Evolutionary conservation across 345 rosid genomes (phyloP).

Genomic region (Nasturtium officinale): DNA sequence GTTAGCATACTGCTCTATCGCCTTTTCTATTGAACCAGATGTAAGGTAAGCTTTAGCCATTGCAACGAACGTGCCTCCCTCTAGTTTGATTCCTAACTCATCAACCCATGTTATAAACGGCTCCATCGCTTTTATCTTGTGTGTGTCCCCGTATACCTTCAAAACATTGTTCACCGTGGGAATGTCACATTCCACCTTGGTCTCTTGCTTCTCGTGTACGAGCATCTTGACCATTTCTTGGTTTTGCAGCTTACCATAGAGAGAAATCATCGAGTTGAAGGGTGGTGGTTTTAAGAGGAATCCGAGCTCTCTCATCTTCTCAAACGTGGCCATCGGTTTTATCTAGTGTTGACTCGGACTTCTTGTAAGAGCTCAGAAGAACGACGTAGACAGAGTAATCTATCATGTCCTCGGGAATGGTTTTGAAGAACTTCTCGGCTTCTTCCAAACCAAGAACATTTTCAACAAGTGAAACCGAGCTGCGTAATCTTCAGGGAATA

Average conservation of each 20-base stretch:
- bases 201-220: too few species aligned
- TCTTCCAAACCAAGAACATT: background rate
- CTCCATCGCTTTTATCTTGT: too few species aligned
- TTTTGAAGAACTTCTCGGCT: slow-evolving; percentile 3
- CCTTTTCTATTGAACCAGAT: background rate
- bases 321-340: background rate
- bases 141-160: too few species aligned
- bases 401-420: background rate
- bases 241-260: too few species aligned
- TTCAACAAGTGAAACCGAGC: background rate
- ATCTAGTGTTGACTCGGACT: background rate
- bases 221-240: too few species aligned
- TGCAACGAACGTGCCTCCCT: too few species aligned
- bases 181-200: too few species aligned
- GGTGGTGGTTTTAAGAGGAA: too few species aligned
- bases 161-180: too few species aligned
- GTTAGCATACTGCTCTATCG: background rate
- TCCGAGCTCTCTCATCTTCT: background rate
- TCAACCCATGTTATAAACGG: too few species aligned
- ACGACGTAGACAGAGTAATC: background rate
- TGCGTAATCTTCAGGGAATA: background rate
- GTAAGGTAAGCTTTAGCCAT: background rate
- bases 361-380: background rate
- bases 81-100: too few species aligned
- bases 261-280: too few species aligned